phyloP scores from a whole-genome alignment of 441 rosid species.

The Flueggea neowawraea region DNA sequence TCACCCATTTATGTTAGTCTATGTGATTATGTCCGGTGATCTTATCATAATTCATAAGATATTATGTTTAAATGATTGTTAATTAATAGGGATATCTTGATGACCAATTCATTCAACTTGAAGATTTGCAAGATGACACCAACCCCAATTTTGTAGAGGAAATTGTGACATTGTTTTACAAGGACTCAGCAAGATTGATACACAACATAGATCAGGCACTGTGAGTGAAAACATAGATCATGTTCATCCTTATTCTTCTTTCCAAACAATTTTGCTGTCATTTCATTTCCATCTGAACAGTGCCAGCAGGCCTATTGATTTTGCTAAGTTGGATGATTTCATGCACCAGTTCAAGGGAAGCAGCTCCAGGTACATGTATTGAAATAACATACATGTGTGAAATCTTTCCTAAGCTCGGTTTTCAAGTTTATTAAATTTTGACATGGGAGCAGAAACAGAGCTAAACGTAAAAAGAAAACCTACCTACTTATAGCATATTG shows the following conservation, averaged over 20 bases:
- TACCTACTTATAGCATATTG: too few relatives aligned
- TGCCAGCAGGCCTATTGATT: slow-evolving; percentile 38
- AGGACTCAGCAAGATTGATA: slow-evolving; percentile 48
- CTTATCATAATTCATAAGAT: too few relatives aligned
- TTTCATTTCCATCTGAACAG: slow-evolving; percentile 15
- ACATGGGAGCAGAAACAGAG: too few relatives aligned
- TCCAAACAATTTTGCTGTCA: too few relatives aligned
- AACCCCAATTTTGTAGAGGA: slow-evolving; percentile 68
- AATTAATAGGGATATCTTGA: slow-evolving; percentile 50
- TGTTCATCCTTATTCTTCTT: too few relatives aligned
- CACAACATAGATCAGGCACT: slow-evolving; percentile 50
- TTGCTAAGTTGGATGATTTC: slow-evolving; percentile 44
- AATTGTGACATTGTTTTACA: slow-evolving; percentile 44
- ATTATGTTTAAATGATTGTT: neutral
- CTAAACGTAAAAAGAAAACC: too few relatives aligned
- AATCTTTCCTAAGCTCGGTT: too few relatives aligned
- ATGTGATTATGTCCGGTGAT: too few relatives aligned
- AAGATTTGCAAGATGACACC: slow-evolving; percentile 63
- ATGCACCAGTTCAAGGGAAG: slow-evolving; percentile 68
- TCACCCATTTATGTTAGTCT: too few relatives aligned
- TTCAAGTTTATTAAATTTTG: too few relatives aligned
- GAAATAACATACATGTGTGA: too few relatives aligned
- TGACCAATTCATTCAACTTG: slow-evolving; percentile 57
- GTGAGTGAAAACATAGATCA: slow-evolving; percentile 24
- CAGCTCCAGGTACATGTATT: slow-evolving; percentile 48